These are phyloP conservation scores for Suillus ampliporus DNA, from an alignment of 768 basidiomycete species.

Conservation along the genomic window DNA sequence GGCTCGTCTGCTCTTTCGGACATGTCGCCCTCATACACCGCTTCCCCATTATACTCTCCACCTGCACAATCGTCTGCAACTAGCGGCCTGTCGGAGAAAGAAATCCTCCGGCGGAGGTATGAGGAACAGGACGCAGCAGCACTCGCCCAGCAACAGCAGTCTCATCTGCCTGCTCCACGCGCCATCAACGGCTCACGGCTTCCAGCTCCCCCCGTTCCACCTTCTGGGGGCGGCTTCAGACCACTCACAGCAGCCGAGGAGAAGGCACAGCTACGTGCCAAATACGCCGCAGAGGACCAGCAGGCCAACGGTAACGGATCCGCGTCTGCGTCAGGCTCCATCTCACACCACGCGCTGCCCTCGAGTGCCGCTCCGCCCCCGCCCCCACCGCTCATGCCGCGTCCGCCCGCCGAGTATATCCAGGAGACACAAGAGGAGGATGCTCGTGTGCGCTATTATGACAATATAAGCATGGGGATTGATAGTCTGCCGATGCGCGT, in stretches of 20 bases:
- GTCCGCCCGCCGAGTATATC: conserved; percentile 81
- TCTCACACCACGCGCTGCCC: conserved; percentile 18
- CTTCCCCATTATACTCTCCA: conserved; percentile 24
- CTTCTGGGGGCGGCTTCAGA: conserved; percentile 28
- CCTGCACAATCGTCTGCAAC: conserved; percentile 29
- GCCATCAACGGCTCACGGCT: conserved; percentile 32
- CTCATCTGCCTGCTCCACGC: conserved; percentile 32
- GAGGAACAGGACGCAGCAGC: conserved; percentile 59
- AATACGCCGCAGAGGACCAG: conserved; percentile 63
- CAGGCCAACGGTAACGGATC: conserved; percentile 22
- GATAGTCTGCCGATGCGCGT: conserved; percentile 28
- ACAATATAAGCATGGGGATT: conserved; percentile 32
- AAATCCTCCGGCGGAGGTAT: conserved; percentile 56
- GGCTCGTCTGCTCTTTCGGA: conserved; percentile 23
- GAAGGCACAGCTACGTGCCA: conserved; percentile 70
- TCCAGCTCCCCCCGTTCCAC: conserved; percentile 37
- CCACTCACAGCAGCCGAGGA: conserved; percentile 77
- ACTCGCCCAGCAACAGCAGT: conserved; percentile 29
- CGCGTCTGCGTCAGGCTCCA: conserved; percentile 25
- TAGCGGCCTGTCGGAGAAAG: conserved; percentile 55
- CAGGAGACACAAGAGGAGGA: conserved; percentile 83
- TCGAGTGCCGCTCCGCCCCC: conserved; percentile 34
- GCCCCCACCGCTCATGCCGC: conserved; percentile 77
- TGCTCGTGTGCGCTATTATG: conserved; percentile 52
- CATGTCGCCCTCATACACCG: conserved; percentile 17